Evolutionary conservation across 1,284 basidiomycete species (phyloP).

Genomic region (Butyriboletus appendiculatus): DNA sequence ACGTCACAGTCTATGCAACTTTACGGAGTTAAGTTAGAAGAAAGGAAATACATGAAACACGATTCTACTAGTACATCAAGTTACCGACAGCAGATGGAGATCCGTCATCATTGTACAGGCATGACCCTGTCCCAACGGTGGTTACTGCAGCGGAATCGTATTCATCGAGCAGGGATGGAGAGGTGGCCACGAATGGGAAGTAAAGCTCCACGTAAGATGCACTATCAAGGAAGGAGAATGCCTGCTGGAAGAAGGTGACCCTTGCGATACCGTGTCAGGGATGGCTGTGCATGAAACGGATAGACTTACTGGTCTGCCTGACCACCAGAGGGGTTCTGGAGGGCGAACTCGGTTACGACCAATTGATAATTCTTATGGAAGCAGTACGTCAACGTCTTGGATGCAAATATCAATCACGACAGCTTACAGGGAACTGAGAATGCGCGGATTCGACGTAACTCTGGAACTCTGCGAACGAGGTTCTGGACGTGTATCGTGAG

Average conservation of each 20-base stretch:
- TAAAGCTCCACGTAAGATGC: slow-evolving; percentile 34
- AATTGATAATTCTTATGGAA: slow-evolving; percentile 16
- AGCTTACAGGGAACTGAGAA: slow-evolving; percentile 32
- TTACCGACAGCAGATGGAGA: slow-evolving; percentile 23
- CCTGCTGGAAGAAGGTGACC: slow-evolving; percentile 34
- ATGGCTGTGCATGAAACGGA: background rate
- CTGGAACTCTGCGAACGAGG: slow-evolving; percentile 31
- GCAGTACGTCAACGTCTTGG: slow-evolving; percentile 5
- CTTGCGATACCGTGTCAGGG: slow-evolving; percentile 20
- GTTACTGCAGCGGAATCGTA: slow-evolving; percentile 17
- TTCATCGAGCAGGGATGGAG: slow-evolving; percentile 23
- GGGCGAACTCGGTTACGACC: slow-evolving; percentile 36
- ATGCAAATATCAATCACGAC: background rate
- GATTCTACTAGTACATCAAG: slow-evolving; percentile 21
- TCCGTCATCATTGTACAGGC: slow-evolving; percentile 31
- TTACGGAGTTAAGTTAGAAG: background rate
- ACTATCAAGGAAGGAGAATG: slow-evolving; percentile 34
- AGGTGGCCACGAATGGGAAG: slow-evolving; percentile 39
- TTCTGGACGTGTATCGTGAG: slow-evolving; percentile 13
- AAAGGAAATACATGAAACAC: background rate
- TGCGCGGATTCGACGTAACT: slow-evolving; percentile 30
- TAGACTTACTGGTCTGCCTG: slow-evolving; percentile 35
- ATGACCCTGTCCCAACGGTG: slow-evolving; percentile 28
- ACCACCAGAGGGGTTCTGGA: slow-evolving; percentile 35
- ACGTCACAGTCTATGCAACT: too few species aligned